A percentile compares a stretch with the other conserved stretches of the same genome.
phyloP scores from a whole-genome alignment of 1,284 basidiomycete genomes.

The Melampsora americana region DNA sequence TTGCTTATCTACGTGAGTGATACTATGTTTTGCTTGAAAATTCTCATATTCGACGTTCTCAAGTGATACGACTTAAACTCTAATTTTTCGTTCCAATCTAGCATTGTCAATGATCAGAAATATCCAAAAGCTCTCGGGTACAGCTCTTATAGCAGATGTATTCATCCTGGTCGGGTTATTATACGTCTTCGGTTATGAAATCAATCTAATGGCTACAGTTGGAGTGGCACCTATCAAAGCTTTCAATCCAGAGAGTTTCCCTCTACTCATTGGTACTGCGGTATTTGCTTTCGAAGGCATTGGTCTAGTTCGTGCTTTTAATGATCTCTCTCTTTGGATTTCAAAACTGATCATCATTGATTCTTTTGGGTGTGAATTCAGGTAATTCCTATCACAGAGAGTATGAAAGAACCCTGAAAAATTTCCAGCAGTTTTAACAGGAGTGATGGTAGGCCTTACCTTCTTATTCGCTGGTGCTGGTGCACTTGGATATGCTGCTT shows the following conservation, averaged over 20 bases:
- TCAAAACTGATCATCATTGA: conserved; percentile 27
- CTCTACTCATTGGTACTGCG: conserved; percentile 90
- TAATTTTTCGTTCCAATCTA: not conserved
- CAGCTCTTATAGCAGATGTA: conserved; percentile 86
- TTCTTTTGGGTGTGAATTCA: conserved; percentile 48
- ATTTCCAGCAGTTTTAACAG: conserved; percentile 81
- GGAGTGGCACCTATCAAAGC: conserved; percentile 78
- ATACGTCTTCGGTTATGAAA: conserved; percentile 61
- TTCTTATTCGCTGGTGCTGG: conserved; percentile 84
- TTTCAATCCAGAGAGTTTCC: conserved; percentile 86
- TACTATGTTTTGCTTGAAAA: not conserved
- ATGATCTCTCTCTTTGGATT: not conserved
- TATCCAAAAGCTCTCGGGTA: conserved; percentile 84
- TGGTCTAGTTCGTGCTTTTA: conserved; percentile 67
- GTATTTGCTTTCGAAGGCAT: conserved; percentile 99
- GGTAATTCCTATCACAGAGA: conserved; percentile 93
- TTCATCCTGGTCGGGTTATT: conserved; percentile 82
- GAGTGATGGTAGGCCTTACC: conserved; percentile 76
- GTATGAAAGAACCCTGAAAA: conserved; percentile 83
- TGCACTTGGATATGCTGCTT: conserved; percentile 57
- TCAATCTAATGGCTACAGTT: conserved; percentile 63
- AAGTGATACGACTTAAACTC: not conserved
- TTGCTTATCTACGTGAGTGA: conserved; percentile 69
- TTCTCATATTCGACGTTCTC: not conserved
- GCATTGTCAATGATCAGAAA: conserved; percentile 78